Conservation (phyloP, 768 basidiomycete genomes). For the Boletus rubescentipes region DNA sequence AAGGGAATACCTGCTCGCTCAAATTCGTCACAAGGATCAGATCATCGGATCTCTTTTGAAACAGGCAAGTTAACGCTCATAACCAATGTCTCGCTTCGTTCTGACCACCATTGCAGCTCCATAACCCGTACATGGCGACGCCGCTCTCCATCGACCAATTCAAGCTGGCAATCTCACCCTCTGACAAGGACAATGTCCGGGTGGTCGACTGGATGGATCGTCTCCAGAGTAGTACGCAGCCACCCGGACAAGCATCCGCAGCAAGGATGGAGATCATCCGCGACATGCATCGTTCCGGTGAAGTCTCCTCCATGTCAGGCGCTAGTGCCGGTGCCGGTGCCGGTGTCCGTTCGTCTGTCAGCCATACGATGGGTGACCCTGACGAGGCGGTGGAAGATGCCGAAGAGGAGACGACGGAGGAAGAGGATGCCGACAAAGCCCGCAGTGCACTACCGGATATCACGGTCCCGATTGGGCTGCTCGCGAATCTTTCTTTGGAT, state of each 20-base stretch:
- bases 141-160: slow-evolving; percentile 79
- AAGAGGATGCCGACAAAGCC: slow-evolving; percentile 45
- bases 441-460: slow-evolving; percentile 61
- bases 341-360: neutral
- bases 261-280: slow-evolving; percentile 29
- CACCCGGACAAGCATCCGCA: slow-evolving; percentile 40
- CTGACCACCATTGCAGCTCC: slow-evolving; percentile 36
- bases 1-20: slow-evolving; percentile 81
- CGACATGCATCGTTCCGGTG: slow-evolving; percentile 33
- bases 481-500: slow-evolving; percentile 69
- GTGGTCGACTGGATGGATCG: slow-evolving; percentile 77
- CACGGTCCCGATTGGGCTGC: slow-evolving; percentile 71
- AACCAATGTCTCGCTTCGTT: neutral
- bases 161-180: slow-evolving; percentile 72
- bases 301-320: neutral
- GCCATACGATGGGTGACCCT: slow-evolving; percentile 32
- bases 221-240: slow-evolving; percentile 58
- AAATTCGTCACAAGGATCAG: slow-evolving; percentile 84
- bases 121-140: slow-evolving; percentile 79
- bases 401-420: slow-evolving; percentile 33
- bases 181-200: slow-evolving; percentile 65
- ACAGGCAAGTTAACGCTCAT: slow-evolving; percentile 47
- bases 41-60: slow-evolving; percentile 85
- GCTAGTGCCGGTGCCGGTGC: neutral
- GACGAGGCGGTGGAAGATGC: slow-evolving; percentile 37